Evolutionary conservation across 805 yeast species (phyloP).

Genomic region (Yamadazyma philogaea): DNA sequence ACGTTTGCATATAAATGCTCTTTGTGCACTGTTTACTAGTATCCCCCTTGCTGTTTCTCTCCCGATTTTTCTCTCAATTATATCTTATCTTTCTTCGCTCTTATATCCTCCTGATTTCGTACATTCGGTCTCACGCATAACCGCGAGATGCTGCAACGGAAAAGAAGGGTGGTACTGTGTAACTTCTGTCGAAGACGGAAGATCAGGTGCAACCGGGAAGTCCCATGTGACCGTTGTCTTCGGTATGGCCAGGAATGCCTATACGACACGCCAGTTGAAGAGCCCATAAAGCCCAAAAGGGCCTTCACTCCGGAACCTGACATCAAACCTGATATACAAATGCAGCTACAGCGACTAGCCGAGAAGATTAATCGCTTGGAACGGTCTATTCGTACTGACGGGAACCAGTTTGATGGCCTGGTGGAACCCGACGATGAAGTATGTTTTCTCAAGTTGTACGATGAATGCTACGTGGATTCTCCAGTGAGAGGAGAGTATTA

Average conservation of each 20-base stretch:
- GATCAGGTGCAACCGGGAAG: conserved; percentile 36
- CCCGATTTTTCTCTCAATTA: too few species aligned
- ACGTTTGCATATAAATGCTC: too few species aligned
- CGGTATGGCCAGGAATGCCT: conserved; percentile 19
- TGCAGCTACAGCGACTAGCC: background rate
- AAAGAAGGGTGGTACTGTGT: conserved; percentile 32
- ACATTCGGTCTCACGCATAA: background rate
- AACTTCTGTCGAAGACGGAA: conserved; percentile 35
- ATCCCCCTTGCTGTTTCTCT: too few species aligned
- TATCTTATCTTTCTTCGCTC: background rate
- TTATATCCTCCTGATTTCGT: background rate
- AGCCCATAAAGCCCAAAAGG: background rate
- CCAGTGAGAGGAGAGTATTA: background rate
- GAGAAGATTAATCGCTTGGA: conserved; percentile 4
- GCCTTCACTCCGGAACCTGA: background rate
- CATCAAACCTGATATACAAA: background rate
- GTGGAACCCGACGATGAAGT: conserved; percentile 6
- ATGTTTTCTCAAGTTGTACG: conserved; percentile 1
- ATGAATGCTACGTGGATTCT: background rate
- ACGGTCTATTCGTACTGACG: background rate
- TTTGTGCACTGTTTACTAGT: too few species aligned
- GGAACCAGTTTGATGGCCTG: background rate
- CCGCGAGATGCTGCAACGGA: conserved; percentile 9
- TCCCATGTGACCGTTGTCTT: conserved; percentile 35
- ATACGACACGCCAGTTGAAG: background rate